A percentile compares a stretch with the other conserved stretches of the same genome.
phyloP scores from a whole-genome alignment of 2,329 filamentous ascomycete genomes.

The Xylaria polymorpha region DNA sequence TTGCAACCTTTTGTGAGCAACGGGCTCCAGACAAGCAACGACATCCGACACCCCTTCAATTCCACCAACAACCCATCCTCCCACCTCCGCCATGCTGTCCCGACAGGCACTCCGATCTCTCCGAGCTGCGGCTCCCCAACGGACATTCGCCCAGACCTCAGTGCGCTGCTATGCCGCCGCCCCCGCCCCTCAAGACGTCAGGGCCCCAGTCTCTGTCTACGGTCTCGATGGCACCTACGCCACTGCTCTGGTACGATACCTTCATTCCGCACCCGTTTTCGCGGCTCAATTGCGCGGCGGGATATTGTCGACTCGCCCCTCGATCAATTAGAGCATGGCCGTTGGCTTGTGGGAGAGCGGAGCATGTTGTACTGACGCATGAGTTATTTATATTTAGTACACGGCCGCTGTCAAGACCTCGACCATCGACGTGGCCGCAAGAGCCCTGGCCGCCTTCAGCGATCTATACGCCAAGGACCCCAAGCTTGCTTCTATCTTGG shows the following conservation, averaged over 20 bases:
- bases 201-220: slow-evolving; percentile 90
- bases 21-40: slow-evolving; percentile 43
- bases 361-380: slow-evolving; percentile 48
- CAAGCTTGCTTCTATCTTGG: slow-evolving; percentile 82
- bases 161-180: slow-evolving; percentile 81
- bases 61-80: slow-evolving; percentile 38
- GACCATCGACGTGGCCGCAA: slow-evolving; percentile 85
- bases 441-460: slow-evolving; percentile 78
- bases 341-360: slow-evolving; percentile 11
- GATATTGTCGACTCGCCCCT: not conserved
- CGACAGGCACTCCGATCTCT: slow-evolving; percentile 68
- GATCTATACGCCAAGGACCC: slow-evolving; percentile 81
- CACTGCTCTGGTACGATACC: slow-evolving; percentile 87
- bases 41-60: slow-evolving; percentile 39
- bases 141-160: slow-evolving; percentile 68
- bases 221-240: slow-evolving; percentile 98
- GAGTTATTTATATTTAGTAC: slow-evolving; percentile 79
- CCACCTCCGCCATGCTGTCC: slow-evolving; percentile 64
- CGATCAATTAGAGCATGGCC: slow-evolving; percentile 21
- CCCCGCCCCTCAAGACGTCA: slow-evolving; percentile 72
- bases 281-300: slow-evolving; percentile 8
- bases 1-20: slow-evolving; percentile 46
- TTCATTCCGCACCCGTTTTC: slow-evolving; percentile 38
- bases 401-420: slow-evolving; percentile 92
- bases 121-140: slow-evolving; percentile 68